Evolutionary conservation across 225 moss, liverwort and hornwort genomes (phyloP).

Genomic region (Climacium dendroides): DNA sequence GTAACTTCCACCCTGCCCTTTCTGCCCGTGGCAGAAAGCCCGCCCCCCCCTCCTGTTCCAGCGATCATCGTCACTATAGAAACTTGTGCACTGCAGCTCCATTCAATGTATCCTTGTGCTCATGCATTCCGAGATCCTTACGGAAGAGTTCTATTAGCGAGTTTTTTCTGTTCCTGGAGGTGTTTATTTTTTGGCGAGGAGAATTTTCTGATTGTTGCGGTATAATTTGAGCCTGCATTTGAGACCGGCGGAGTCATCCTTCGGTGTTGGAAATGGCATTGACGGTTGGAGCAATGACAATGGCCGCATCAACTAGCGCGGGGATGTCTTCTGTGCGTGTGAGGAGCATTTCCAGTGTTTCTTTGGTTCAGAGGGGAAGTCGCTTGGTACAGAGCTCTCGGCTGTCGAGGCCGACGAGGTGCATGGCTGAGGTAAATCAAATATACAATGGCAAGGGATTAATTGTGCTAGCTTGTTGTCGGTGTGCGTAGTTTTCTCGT

Average conservation of each 20-base stretch:
- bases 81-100: background rate
- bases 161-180: background rate
- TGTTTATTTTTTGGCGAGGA: background rate
- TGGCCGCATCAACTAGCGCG: background rate
- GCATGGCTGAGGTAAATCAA: conserved; percentile 1
- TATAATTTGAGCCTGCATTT: background rate
- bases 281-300: background rate
- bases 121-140: background rate
- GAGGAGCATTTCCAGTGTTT: background rate
- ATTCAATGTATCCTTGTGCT: background rate
- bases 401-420: background rate
- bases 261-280: background rate
- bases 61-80: background rate
- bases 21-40: background rate
- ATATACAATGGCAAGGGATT: background rate
- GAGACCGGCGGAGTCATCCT: background rate
- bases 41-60: too few species aligned
- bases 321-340: background rate
- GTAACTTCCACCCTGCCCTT: background rate
- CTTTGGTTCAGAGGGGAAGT: background rate
- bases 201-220: background rate
- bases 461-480: too few species aligned
- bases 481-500: too few species aligned
- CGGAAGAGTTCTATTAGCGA: background rate
- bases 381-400: background rate